Evolutionary conservation across 768 basidiomycete species (phyloP).

Genomic region (Calvatia gigantea): DNA sequence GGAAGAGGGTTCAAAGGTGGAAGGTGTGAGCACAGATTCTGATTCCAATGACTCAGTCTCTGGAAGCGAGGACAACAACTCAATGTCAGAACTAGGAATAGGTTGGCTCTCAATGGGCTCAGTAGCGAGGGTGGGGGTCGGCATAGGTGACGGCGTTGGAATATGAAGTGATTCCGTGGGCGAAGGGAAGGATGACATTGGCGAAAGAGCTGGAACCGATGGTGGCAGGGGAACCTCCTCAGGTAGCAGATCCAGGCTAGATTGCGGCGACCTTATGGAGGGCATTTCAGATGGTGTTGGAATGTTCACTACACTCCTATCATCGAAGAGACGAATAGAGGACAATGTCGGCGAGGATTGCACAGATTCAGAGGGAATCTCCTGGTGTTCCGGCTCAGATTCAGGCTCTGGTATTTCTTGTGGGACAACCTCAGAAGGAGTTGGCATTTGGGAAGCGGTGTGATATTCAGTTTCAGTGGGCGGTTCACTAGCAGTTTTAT

Average conservation of each 20-base stretch:
- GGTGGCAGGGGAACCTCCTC: constrained; percentile 25
- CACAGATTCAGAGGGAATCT: background rate
- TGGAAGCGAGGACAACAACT: constrained; percentile 14
- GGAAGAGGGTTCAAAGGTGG: constrained; percentile 2
- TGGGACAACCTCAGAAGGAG: constrained; percentile 1
- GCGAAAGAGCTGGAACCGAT: constrained; percentile 15
- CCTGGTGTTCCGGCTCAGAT: background rate
- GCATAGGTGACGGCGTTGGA: constrained; percentile 31
- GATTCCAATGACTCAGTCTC: constrained; percentile 1
- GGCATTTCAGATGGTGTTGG: constrained; percentile 24
- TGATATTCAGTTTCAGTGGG: constrained; percentile 38
- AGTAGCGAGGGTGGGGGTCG: constrained; percentile 17
- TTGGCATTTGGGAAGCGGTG: constrained; percentile 37
- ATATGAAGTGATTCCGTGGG: constrained; percentile 36
- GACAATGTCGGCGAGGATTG: constrained; percentile 7
- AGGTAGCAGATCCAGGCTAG: constrained; percentile 23
- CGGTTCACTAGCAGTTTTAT: constrained; percentile 31
- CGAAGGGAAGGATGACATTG: constrained; percentile 19
- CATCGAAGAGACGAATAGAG: constrained; percentile 4
- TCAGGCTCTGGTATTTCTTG: constrained; percentile 18
- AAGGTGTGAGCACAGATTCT: constrained; percentile 3
- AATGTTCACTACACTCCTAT: constrained; percentile 18
- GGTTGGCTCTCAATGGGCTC: background rate
- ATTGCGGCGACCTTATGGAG: constrained; percentile 26
- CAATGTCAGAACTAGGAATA: background rate